A percentile compares a stretch with the other conserved stretches of the same genome.
Evolutionary conservation across 2,329 filamentous ascomycete species (phyloP).

Genomic region (Chalaropsis thielavioides): DNA sequence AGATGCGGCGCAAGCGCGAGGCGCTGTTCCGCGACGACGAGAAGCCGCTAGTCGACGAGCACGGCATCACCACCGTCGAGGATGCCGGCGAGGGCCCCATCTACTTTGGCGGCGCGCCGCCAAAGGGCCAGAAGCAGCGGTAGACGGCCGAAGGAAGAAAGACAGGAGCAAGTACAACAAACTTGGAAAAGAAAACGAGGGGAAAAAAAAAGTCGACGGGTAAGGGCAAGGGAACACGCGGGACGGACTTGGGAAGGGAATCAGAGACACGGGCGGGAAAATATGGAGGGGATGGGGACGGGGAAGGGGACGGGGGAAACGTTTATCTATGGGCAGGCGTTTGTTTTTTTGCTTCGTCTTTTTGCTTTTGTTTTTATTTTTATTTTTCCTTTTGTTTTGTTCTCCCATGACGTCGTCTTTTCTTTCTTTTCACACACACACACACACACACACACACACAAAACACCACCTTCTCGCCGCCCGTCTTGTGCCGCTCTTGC

Average conservation of each 20-base stretch:
- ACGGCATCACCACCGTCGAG: neutral
- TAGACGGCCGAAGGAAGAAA: neutral
- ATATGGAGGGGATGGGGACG: neutral
- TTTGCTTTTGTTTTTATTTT: too few species aligned
- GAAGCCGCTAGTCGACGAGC: neutral
- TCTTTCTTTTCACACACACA: neutral
- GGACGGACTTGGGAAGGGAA: neutral
- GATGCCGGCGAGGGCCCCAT: conserved; percentile 4
- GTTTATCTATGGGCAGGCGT: neutral
- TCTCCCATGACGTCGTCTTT: neutral
- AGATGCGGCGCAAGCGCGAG: conserved; percentile 34
- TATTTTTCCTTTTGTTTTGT: neutral
- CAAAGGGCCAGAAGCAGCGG: neutral
- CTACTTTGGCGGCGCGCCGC: neutral
- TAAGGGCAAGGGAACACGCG: too few species aligned
- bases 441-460: too few species aligned
- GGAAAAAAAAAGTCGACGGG: neutral
- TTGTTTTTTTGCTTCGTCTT: neutral
- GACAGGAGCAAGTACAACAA: neutral
- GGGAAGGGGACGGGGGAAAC: neutral
- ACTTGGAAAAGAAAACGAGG: conserved; percentile 6
- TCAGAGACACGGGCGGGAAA: neutral
- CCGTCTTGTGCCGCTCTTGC: neutral
- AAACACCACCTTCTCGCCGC: too few species aligned
- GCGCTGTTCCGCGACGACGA: conserved; percentile 33